These are phyloP conservation scores for Hymenoscyphus fructigenus DNA, from an alignment of 2,329 filamentous ascomycete genomes.

Conservation along the genomic window DNA sequence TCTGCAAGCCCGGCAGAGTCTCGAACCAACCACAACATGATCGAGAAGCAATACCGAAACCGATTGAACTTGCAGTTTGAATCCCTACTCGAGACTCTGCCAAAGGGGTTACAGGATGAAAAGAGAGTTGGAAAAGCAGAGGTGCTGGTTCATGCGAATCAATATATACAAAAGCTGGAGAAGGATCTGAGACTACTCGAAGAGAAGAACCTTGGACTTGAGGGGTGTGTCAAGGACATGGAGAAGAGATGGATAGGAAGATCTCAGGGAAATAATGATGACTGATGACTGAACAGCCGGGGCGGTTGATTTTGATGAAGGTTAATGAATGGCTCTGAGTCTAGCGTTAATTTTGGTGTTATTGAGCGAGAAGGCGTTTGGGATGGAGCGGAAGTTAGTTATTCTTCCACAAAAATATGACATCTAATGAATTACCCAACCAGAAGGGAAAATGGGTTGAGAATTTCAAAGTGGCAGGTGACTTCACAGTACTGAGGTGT, in stretches of 20 bases:
- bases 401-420: no score
- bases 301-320: no score
- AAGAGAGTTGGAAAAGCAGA: slow-evolving; percentile 20
- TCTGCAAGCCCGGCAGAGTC: slow-evolving; percentile 1
- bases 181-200: slow-evolving; percentile 14
- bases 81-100: slow-evolving; percentile 4
- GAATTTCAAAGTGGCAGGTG: no score
- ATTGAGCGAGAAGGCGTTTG: no score
- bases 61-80: slow-evolving; percentile 21
- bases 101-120: background rate
- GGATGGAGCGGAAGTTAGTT: no score
- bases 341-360: no score
- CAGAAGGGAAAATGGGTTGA: no score
- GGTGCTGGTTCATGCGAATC: slow-evolving; percentile 9
- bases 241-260: background rate
- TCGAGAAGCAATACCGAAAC: slow-evolving; percentile 23
- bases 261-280: no score
- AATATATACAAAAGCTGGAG: slow-evolving; percentile 19
- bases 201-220: slow-evolving; percentile 10
- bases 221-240: slow-evolving; percentile 6
- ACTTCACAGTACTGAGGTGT: no score
- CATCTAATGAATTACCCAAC: no score
- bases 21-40: slow-evolving; percentile 19
- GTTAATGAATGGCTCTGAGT: no score
- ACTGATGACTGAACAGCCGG: no score